phyloP scores from a whole-genome alignment of 352 stramenopile genomes.

The Phytophthora pluvialis region DNA sequence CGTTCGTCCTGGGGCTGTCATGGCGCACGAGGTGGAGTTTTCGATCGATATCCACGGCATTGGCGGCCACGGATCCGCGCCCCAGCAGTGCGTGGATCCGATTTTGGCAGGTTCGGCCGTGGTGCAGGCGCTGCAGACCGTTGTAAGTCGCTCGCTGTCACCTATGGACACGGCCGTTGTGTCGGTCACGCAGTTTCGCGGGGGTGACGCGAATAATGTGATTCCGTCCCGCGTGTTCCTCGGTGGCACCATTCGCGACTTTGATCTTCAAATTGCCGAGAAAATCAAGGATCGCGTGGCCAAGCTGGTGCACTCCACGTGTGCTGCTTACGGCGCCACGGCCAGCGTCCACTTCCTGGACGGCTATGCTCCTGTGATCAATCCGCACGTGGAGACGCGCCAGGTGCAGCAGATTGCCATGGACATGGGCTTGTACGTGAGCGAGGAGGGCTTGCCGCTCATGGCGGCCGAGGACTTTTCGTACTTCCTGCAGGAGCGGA shows the following conservation, averaged over 20 bases:
- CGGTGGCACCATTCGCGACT: constrained; percentile 93
- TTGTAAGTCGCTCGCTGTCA: constrained; percentile 91
- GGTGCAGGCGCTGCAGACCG: constrained; percentile 92
- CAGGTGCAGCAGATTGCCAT: constrained; percentile 78
- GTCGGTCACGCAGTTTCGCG: constrained; percentile 91
- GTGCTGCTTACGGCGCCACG: constrained; percentile 76
- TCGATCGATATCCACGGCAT: constrained; percentile 91
- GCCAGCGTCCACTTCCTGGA: constrained; percentile 69
- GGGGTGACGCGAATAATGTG: constrained; percentile 95
- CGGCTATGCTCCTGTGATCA: constrained; percentile 81
- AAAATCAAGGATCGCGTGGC: constrained; percentile 87
- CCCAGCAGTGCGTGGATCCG: constrained; percentile 92
- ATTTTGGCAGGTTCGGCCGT: constrained; percentile 91
- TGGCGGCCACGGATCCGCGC: constrained; percentile 94
- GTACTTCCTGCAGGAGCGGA: constrained; percentile 87
- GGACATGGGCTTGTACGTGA: constrained; percentile 77
- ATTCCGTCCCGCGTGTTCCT: constrained; percentile 90
- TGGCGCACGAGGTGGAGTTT: constrained; percentile 94
- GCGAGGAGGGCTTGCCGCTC: constrained; percentile 81
- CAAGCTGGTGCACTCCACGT: constrained; percentile 87
- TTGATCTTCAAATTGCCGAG: constrained; percentile 87
- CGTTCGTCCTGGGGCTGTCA: constrained; percentile 87
- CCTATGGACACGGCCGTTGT: constrained; percentile 94
- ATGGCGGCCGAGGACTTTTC: constrained; percentile 97
- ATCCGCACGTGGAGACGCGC: constrained; percentile 79